Evolutionary conservation across 805 yeast species (phyloP), one percentile per base, ranked within the genome.

Genomic region (Debaryomyces castellii): DNA sequence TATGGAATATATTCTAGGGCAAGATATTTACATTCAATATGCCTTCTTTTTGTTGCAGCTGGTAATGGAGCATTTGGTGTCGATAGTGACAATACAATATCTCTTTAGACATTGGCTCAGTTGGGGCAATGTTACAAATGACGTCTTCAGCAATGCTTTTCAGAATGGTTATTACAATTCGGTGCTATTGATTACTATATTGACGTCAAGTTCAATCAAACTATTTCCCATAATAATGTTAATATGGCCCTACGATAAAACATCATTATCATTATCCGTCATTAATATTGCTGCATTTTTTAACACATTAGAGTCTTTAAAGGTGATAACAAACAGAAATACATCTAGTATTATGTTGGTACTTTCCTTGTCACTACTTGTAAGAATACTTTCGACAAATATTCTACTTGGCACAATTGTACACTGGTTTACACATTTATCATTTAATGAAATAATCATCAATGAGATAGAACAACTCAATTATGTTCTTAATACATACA

Each of bases 231-330:
- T 94, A 16, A 73, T 94, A 27, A 92, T 92, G 91, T 72, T 94
- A 25, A 92, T 94, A 28, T 94, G 99, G 99, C 94, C 96, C 0
- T 94, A 94, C 58, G 97, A 94, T 59, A 59, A 59, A 32, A 79
- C 87, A n/a, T 73, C 85, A 1, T 73, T 85, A 3, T 84, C 86
- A 0, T 76, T 82, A 17, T 69, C 71, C 5, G 67, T 82, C 8
- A 85, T 87, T 24, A 78, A 78, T 47, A 69, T 81, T 52, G 77
- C 84, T 3, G 85, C 87, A 0, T 76, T 76, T 37, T 62, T 85
- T 42, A 84, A 80, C 50, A 71, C 81, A n/a, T 65, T 85, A 5
- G 96, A 89, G 57, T 83, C 90, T 0, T 41, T 66, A 34, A 53
- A 53, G 32, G 42, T 55, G 48, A 50, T 56, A 30, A 61, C 71